Evolutionary conservation across 768 basidiomycete species (phyloP).

Genomic region (Lactarius hengduanensis): DNA sequence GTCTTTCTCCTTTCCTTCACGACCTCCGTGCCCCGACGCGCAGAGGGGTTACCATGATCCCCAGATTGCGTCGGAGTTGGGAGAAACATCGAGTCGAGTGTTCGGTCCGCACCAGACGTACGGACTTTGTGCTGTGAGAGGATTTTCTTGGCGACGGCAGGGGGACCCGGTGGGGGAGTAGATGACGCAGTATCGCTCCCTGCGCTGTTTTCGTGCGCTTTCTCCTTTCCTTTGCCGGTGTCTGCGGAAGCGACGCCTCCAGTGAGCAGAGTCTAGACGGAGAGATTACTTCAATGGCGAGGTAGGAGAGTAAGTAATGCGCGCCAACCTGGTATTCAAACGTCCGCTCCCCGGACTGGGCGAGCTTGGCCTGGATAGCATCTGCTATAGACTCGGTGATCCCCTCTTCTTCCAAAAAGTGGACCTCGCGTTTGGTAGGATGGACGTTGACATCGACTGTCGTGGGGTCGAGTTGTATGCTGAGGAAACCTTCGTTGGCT

Average conservation of each 20-base stretch:
- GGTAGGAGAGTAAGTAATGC: background rate
- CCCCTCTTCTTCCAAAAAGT: constrained; percentile 87
- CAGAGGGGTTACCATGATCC: constrained; percentile 14
- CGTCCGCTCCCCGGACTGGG: constrained; percentile 36
- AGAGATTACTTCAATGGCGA: background rate
- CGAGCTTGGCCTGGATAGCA: constrained; percentile 68
- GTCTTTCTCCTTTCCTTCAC: constrained; percentile 18
- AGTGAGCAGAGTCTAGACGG: constrained; percentile 55
- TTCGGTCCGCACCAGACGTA: constrained; percentile 82
- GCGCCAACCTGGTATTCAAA: constrained; percentile 68
- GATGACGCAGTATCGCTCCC: constrained; percentile 13
- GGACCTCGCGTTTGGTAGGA: constrained; percentile 95
- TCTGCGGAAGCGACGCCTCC: constrained; percentile 38
- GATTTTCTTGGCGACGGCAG: constrained; percentile 45
- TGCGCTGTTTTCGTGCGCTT: constrained; percentile 11
- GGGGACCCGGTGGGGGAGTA: constrained; percentile 7
- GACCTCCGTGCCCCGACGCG: constrained; percentile 14
- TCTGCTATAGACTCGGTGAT: constrained; percentile 79
- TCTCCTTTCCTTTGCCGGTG: constrained; percentile 25
- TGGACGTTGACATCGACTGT: constrained; percentile 97
- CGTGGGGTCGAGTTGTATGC: constrained; percentile 79
- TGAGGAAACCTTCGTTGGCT: constrained; percentile 34
- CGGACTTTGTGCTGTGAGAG: constrained; percentile 90
- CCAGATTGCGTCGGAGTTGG: constrained; percentile 47
- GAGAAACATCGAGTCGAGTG: constrained; percentile 94